Percentiles rank a stretch among this genome's conserved stretches.
phyloP scores from a whole-genome alignment of 2,329 filamentous ascomycete genomes.

The Sclerotinia sclerotiorum region DNA sequence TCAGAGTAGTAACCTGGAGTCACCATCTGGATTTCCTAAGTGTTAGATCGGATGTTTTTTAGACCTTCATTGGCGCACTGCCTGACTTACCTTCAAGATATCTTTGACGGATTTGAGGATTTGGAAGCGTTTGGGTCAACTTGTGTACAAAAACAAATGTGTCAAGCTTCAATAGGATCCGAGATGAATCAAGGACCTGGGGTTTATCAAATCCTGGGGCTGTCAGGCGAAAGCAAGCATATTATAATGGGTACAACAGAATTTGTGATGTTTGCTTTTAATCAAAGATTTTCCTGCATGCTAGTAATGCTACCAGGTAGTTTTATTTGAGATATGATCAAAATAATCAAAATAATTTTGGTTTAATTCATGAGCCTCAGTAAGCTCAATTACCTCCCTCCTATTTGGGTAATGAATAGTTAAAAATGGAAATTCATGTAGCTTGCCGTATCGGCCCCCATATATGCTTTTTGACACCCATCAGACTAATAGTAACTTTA shows the following conservation, averaged over 20 bases:
- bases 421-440: constrained; percentile 26
- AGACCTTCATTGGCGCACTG: constrained; percentile 1
- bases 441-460: constrained; percentile 25
- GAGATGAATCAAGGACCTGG: constrained; percentile 23
- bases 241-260: constrained; percentile 31
- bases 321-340: constrained; percentile 14
- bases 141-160: constrained; percentile 27
- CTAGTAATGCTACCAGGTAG: not conserved
- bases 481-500: constrained; percentile 27
- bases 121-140: constrained; percentile 17
- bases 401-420: constrained; percentile 4
- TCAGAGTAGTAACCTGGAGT: constrained; percentile 32
- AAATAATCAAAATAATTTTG: constrained; percentile 7
- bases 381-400: constrained; percentile 11
- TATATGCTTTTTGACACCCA: constrained; percentile 30
- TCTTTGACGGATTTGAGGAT: constrained; percentile 4
- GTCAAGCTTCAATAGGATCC: constrained; percentile 24
- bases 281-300: constrained; percentile 11
- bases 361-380: constrained; percentile 20
- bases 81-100: constrained; percentile 20
- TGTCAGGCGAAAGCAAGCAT: constrained; percentile 27
- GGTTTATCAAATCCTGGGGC: constrained; percentile 27
- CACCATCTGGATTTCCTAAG: constrained; percentile 24
- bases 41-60: constrained; percentile 11
- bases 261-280: constrained; percentile 29